Conservation (phyloP, 371 early-diverging fungal genomes). For the Chytridium lagenaria region DNA sequence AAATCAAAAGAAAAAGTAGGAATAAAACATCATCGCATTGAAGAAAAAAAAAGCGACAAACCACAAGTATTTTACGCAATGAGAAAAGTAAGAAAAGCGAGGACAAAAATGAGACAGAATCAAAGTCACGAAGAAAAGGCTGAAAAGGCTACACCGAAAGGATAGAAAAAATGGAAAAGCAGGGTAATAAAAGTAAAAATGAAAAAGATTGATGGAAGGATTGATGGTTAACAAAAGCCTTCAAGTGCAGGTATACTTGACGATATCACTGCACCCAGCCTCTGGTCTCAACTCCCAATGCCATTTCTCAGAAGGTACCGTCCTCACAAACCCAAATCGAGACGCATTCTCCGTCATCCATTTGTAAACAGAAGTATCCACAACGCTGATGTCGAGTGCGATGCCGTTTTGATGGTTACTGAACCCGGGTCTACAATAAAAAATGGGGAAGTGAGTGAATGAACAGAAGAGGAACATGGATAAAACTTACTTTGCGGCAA, state of each 20-base stretch:
- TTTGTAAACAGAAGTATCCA: background rate
- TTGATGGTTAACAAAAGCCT: too few species aligned
- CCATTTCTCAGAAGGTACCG: background rate
- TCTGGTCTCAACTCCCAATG: background rate
- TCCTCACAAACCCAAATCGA: background rate
- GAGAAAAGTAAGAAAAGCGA: too few species aligned
- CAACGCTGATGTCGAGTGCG: constrained; percentile 1
- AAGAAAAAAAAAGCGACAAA: too few species aligned
- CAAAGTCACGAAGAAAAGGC: too few species aligned
- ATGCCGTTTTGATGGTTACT: constrained; percentile 24
- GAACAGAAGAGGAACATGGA: background rate
- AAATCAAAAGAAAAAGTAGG: too few species aligned
- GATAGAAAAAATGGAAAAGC: too few species aligned
- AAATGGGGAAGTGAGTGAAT: background rate
- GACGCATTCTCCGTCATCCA: background rate
- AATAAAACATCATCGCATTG: too few species aligned
- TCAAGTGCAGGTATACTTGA: background rate
- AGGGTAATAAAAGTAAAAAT: too few species aligned
- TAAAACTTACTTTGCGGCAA: constrained; percentile 13
- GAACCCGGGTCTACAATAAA: constrained; percentile 3
- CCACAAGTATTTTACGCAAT: too few species aligned
- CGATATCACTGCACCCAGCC: background rate
- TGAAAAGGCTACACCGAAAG: too few species aligned
- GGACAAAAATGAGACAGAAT: too few species aligned
- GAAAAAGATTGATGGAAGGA: too few species aligned